Base-by-base conservation (phyloP, 495 filamentous ascomycete genomes). In the Xylaria palmicola region DNA sequence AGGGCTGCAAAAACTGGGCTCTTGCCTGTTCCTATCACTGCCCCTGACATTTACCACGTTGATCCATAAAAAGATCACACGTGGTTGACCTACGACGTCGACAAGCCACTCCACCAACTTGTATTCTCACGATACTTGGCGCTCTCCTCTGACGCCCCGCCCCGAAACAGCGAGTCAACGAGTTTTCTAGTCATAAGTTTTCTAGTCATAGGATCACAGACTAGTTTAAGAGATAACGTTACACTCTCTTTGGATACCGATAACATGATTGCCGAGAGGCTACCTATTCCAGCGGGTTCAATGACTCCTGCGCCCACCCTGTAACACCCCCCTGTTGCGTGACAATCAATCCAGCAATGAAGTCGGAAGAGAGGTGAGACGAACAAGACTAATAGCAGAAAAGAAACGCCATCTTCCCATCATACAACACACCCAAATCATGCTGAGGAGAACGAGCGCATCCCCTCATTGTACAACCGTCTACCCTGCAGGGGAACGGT, bases 41-140 rank as follows among this genome's bases (percentile, higher is more conserved):
- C 19, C 36, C 36, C 22, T n/a, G n/a, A n/a, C n/a, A n/a, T n/a
- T n/a, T 60, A 36, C 59, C 22, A 69, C 65, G 52, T 56, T 56
- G 52, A 56, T 56, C 54, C 54, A 27, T 45, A 34, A 10, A 43
- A 41, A 30, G 2, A 30, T 19, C 52, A 10, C 22, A 41, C 36
- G 30, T 29, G 43, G n/a, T n/a, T n/a, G n/a, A n/a, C n/a, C n/a
- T n/a, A n/a, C n/a, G n/a, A n/a, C n/a, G n/a, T n/a, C n/a, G n/a
- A n/a, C n/a, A n/a, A n/a, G n/a, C n/a, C n/a, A n/a, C n/a, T n/a
- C n/a, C n/a, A n/a, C n/a, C n/a, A n/a, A n/a, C n/a, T 13, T 5
- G 20, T 45, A 24, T 45, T 26, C n/a, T 12, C 9, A 45, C 17
- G 4, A 4, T 10, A 52, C 20, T 26, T 52, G n/a, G n/a, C n/a